Base-by-base conservation (phyloP, 2,329 filamentous ascomycete genomes). In the Ophiocordyceps sinensis region DNA sequence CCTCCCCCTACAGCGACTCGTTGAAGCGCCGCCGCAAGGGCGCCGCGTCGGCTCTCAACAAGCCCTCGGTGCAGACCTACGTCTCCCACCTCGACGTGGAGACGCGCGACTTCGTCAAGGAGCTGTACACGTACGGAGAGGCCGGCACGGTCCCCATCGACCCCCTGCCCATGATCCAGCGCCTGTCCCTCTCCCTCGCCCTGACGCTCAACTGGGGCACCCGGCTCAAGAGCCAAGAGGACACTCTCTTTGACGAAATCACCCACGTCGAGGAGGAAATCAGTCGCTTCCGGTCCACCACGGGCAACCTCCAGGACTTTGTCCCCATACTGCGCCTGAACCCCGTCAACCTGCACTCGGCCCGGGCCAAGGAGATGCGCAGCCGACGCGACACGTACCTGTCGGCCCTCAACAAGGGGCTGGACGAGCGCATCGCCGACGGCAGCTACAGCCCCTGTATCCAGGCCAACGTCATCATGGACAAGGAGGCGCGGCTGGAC, bases 141-240 rank as follows among this genome's bases (percentile, higher is more conserved):
- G 65, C 62, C 1, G 78, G 78, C 1, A 57, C 58, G 1, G 59
- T 59, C 2, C 64, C 73, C 0, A 68, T 81, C 0, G 74, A 82
- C 42, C 76, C 77, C 0, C 76, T 80, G 73, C 74, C 77, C 1
- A 77, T 79, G 70, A 79, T 82, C 37, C 77, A 81, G 49, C 70
- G 77, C 0, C 64, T 82, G 0, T 73, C 68, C 12, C 58, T 82
- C 4, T 77, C 71, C n/a, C 62, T 82, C 3, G 69, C 75, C 0
- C 55, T 82, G 23, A 82, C 77, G 0, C 59, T 82, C 14, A 82
- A 82, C 52, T 82, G 76, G 75, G 79, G 78, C 0, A 69, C 71
- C 0, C 67, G 78, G 0, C 70, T 82, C 12, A 73, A 55, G 47
- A 58, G 67, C 14, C 68, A 77, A 41, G 64, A 79, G n/a, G 68